Evolutionary conservation across 768 basidiomycete genomes (phyloP).

Genomic region (Xerocomus spinulosus): DNA sequence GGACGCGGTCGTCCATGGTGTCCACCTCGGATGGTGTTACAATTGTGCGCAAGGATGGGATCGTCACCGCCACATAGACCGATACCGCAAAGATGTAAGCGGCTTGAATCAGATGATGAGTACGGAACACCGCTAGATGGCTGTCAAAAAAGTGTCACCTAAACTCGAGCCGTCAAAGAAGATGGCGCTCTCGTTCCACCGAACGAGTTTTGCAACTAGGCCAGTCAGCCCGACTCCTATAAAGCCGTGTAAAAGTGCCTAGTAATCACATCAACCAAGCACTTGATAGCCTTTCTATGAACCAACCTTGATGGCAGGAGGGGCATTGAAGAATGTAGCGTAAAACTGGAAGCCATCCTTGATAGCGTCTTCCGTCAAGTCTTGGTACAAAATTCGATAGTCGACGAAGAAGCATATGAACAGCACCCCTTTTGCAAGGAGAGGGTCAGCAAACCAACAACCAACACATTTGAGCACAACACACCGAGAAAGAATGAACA

Average conservation of each 20-base stretch:
- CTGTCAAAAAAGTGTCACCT: constrained; percentile 45
- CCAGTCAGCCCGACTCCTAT: constrained; percentile 73
- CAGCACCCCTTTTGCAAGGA: constrained; percentile 61
- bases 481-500: constrained; percentile 87
- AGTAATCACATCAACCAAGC: neutral
- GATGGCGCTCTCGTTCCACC: constrained; percentile 89
- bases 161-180: constrained; percentile 91
- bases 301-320: constrained; percentile 86
- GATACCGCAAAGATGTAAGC: constrained; percentile 72
- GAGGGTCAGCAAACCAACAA: constrained; percentile 5
- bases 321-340: constrained; percentile 87
- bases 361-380: constrained; percentile 57
- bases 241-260: constrained; percentile 88
- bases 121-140: neutral
- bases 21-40: constrained; percentile 55
- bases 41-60: constrained; percentile 75
- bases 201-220: constrained; percentile 72
- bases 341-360: constrained; percentile 87
- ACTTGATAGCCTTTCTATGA: neutral
- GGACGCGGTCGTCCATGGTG: constrained; percentile 59
- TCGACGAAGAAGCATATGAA: constrained; percentile 88
- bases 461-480: constrained; percentile 26
- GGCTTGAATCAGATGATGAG: constrained; percentile 40
- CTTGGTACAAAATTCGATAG: constrained; percentile 74
- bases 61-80: constrained; percentile 78